A percentile compares a stretch with the other conserved stretches of the same genome.
Conservation (phyloP, 1,139 yeast genomes). For the Taphrina deformans region DNA sequence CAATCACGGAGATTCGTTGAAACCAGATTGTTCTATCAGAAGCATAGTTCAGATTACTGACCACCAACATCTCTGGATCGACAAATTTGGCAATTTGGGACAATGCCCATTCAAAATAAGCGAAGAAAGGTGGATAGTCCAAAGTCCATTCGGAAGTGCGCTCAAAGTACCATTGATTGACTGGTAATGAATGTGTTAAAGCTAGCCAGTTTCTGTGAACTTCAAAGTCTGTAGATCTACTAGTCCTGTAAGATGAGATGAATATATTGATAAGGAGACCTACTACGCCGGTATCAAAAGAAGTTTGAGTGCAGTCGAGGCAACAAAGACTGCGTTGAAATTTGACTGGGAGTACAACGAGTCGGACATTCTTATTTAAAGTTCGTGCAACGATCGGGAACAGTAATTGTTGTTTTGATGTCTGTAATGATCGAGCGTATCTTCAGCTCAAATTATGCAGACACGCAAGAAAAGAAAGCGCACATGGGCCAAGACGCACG, state of each 20-base stretch:
- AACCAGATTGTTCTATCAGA: constrained; percentile 68
- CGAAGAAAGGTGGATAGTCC: constrained; percentile 97
- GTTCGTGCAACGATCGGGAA: no score
- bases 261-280: constrained; percentile 10
- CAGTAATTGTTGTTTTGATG: constrained; percentile 1
- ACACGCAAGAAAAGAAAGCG: no score
- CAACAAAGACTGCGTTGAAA: not conserved
- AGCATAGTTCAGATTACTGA: constrained; percentile 77
- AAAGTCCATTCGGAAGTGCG: constrained; percentile 87
- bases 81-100: constrained; percentile 70
- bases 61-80: constrained; percentile 48
- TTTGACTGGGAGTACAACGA: not conserved
- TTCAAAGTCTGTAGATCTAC: constrained; percentile 88
- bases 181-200: constrained; percentile 74
- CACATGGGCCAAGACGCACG: no score
- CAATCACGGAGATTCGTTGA: constrained; percentile 77
- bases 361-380: not conserved
- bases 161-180: constrained; percentile 79
- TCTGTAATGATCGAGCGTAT: not conserved
- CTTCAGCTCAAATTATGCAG: no score
- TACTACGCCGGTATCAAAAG: constrained; percentile 50
- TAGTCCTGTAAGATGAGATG: constrained; percentile 2
- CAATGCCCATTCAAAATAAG: constrained; percentile 83
- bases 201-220: constrained; percentile 98
- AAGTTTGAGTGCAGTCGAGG: constrained; percentile 21